Conservation (phyloP, 2,329 filamentous ascomycete genomes). For the Aureobasidium pullulans region DNA sequence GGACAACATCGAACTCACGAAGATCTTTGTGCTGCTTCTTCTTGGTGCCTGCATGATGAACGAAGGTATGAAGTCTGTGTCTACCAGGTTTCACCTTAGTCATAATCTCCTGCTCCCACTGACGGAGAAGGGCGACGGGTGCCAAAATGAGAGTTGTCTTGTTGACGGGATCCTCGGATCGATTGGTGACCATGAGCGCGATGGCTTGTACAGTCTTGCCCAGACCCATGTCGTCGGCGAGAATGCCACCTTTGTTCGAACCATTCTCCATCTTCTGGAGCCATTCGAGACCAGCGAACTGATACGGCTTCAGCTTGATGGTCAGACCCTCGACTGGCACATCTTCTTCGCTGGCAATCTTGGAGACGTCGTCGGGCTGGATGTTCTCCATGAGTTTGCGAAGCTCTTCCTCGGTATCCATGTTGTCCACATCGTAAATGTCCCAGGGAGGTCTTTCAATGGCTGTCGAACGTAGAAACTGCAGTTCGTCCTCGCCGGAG, state of each 20-base stretch:
- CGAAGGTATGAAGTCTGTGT: constrained; percentile 56
- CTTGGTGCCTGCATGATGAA: constrained; percentile 58
- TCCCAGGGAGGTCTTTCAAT: constrained; percentile 19
- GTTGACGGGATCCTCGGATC: constrained; percentile 48
- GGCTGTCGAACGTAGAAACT: constrained; percentile 21
- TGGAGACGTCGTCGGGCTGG: constrained; percentile 59
- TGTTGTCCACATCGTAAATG: constrained; percentile 33
- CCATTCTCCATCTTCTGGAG: constrained; percentile 67
- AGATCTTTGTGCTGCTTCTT: constrained; percentile 55
- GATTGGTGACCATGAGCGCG: constrained; percentile 63
- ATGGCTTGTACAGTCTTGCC: constrained; percentile 81
- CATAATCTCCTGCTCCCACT: constrained; percentile 77
- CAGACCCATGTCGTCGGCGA: constrained; percentile 76
- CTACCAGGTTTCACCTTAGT: constrained; percentile 54
- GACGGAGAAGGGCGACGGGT: constrained; percentile 69
- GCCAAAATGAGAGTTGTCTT: constrained; percentile 79
- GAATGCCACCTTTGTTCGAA: constrained; percentile 64
- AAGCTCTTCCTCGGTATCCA: constrained; percentile 57
- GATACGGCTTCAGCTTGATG: constrained; percentile 68
- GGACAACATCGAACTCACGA: constrained; percentile 61
- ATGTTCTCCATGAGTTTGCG: constrained; percentile 65
- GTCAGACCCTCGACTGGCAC: constrained; percentile 51
- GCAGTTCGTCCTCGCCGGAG: constrained; percentile 21
- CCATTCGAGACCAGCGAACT: constrained; percentile 71
- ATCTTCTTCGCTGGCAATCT: constrained; percentile 62